These are phyloP conservation scores for Podila clonocystis DNA, from an alignment of 192 early-diverging fungal species.

Conservation along the genomic window DNA sequence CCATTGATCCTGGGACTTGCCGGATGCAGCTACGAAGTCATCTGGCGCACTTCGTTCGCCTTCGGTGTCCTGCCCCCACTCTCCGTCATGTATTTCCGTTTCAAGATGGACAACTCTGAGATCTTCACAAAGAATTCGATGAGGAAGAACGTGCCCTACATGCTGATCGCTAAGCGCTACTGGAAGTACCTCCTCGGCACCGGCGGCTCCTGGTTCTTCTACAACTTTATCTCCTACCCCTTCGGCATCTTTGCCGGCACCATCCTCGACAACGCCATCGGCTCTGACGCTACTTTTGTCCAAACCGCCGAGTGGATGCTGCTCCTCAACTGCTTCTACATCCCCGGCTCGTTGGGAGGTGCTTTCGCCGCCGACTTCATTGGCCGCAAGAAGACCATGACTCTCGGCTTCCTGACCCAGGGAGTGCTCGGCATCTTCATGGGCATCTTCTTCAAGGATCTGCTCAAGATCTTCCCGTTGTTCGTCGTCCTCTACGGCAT, in stretches of 20 bases:
- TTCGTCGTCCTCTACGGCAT: conserved; percentile 60
- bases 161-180: conserved; percentile 49
- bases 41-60: conserved; percentile 60
- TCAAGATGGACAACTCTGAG: conserved; percentile 58
- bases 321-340: conserved; percentile 55
- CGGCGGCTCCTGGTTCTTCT: conserved; percentile 18
- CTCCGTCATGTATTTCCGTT: conserved; percentile 55
- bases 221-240: conserved; percentile 12
- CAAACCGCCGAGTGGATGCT: conserved; percentile 55
- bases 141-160: conserved; percentile 54
- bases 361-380: conserved; percentile 53
- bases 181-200: conserved; percentile 58
- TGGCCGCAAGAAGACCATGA: conserved; percentile 59
- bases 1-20: conserved; percentile 53
- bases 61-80: conserved; percentile 51
- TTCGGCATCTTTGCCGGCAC: conserved; percentile 7
- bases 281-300: conserved; percentile 19
- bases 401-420: conserved; percentile 53
- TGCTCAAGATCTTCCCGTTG: conserved; percentile 41
- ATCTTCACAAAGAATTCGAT: conserved; percentile 48
- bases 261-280: conserved; percentile 4
- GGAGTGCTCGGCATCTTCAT: conserved; percentile 55
- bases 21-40: conserved; percentile 35
- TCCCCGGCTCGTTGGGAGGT: conserved; percentile 56
- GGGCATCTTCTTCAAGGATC: conserved; percentile 43